A percentile compares a stretch with the other conserved stretches of the same genome.
Conservation (phyloP, 768 basidiomycete species). For the Basidioascus undulatus region DNA sequence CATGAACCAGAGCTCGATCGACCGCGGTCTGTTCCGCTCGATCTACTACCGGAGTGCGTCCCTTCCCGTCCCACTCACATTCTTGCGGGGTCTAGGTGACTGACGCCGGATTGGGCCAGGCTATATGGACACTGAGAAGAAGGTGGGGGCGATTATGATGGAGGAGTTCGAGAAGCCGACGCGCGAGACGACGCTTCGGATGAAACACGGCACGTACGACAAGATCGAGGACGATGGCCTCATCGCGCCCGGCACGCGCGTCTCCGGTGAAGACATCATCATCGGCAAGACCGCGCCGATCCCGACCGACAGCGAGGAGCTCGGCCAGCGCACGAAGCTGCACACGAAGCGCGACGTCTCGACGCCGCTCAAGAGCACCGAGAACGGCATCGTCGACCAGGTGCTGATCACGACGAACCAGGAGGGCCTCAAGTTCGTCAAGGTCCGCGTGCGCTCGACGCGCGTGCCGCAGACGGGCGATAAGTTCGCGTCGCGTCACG, state of each 20-base stretch:
- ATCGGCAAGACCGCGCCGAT: conserved; percentile 98
- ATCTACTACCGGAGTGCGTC: conserved; percentile 97
- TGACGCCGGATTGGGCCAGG: background rate
- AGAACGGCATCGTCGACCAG: conserved; percentile 92
- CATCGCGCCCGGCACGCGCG: conserved; percentile 83
- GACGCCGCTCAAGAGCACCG: conserved; percentile 89
- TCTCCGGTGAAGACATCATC: conserved; percentile 91
- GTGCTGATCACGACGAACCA: conserved; percentile 88
- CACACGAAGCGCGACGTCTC: conserved; percentile 92
- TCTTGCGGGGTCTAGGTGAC: background rate
- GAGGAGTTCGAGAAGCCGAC: conserved; percentile 96
- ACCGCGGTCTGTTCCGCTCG: conserved; percentile 92
- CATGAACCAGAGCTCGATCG: conserved; percentile 98
- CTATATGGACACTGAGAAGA: conserved; percentile 97
- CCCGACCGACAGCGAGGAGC: conserved; percentile 85
- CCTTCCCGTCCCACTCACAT: background rate
- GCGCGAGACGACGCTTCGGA: conserved; percentile 69
- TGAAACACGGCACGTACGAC: conserved; percentile 98
- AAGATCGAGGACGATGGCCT: conserved; percentile 92
- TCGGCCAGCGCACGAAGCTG: conserved; percentile 79
- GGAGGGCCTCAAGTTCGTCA: conserved; percentile 93
- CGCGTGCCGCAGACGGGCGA: conserved; percentile 95
- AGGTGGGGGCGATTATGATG: conserved; percentile 65
- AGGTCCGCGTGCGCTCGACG: conserved; percentile 83
- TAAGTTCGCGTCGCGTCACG: conserved; percentile 97